Conservation (phyloP, 805 yeast species). For the Monosporozyma solicola region DNA sequence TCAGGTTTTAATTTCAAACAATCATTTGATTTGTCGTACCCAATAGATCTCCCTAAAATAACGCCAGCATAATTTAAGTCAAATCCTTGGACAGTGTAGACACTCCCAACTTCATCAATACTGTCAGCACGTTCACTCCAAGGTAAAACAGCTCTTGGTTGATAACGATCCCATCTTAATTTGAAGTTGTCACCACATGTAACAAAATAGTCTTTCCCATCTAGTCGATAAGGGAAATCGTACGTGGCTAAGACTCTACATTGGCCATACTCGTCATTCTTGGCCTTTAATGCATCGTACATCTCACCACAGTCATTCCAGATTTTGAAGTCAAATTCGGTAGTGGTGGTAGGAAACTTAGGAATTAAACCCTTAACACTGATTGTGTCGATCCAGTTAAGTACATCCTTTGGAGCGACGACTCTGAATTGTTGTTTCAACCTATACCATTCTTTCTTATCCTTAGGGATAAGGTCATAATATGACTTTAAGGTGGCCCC, state of each 20-base stretch:
- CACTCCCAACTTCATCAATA: slow-evolving; percentile 41
- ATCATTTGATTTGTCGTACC: slow-evolving; percentile 32
- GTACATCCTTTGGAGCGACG: slow-evolving; percentile 32
- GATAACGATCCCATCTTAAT: slow-evolving; percentile 39
- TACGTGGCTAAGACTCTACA: slow-evolving; percentile 37
- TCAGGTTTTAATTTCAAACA: slow-evolving; percentile 30
- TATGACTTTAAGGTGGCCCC: slow-evolving; percentile 31
- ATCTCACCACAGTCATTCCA: slow-evolving; percentile 37
- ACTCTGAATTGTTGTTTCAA: slow-evolving; percentile 37
- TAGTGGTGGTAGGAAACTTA: slow-evolving; percentile 26
- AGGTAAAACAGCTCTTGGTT: slow-evolving; percentile 34
- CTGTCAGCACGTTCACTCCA: slow-evolving; percentile 41
- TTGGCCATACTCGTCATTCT: slow-evolving; percentile 32
- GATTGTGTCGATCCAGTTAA: slow-evolving; percentile 34
- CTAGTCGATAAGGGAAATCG: slow-evolving; percentile 39
- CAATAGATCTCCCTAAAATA: slow-evolving; percentile 36
- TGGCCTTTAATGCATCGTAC: slow-evolving; percentile 30
- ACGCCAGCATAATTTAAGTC: slow-evolving; percentile 41
- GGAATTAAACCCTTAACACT: slow-evolving; percentile 30
- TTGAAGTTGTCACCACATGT: slow-evolving; percentile 36
- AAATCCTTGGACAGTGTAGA: slow-evolving; percentile 41
- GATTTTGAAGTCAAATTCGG: slow-evolving; percentile 28
- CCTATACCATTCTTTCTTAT: slow-evolving; percentile 22
- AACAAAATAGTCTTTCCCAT: slow-evolving; percentile 38
- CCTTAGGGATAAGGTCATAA: slow-evolving; percentile 14